phyloP scores from a whole-genome alignment of 768 basidiomycete genomes.

The Boletellus ananas region DNA sequence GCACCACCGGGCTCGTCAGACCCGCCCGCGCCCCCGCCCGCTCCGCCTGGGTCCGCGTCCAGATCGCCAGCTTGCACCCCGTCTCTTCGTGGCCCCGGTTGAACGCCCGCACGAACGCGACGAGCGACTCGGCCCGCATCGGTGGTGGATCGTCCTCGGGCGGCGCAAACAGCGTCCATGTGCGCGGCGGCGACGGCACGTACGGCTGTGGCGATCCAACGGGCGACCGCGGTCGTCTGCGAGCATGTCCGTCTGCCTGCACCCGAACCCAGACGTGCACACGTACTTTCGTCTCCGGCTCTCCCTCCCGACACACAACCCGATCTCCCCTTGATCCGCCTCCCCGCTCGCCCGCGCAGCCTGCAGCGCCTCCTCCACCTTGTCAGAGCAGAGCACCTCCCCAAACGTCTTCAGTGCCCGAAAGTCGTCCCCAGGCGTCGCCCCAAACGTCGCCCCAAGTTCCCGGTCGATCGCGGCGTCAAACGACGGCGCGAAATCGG shows the following conservation, averaged over 20 bases:
- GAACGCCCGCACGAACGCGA: slow-evolving; percentile 54
- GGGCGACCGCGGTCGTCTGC: slow-evolving; percentile 50
- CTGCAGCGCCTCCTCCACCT: slow-evolving; percentile 55
- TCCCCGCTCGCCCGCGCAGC: slow-evolving; percentile 54
- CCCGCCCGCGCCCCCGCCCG: neutral
- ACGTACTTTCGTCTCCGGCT: slow-evolving; percentile 57
- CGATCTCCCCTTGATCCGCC: slow-evolving; percentile 48
- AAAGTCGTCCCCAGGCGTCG: slow-evolving; percentile 39
- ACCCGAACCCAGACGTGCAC: neutral
- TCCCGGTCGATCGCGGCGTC: slow-evolving; percentile 27
- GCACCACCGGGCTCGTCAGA: slow-evolving; percentile 29
- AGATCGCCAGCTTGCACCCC: slow-evolving; percentile 49
- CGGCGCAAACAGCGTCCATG: slow-evolving; percentile 41
- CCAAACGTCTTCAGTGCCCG: slow-evolving; percentile 44
- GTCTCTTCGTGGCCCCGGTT: slow-evolving; percentile 35
- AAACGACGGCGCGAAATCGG: slow-evolving; percentile 26
- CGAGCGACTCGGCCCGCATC: slow-evolving; percentile 44
- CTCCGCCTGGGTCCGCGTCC: slow-evolving; percentile 36
- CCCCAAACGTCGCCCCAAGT: slow-evolving; percentile 26
- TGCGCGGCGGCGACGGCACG: slow-evolving; percentile 37
- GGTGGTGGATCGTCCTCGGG: slow-evolving; percentile 34
- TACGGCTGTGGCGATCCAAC: slow-evolving; percentile 59
- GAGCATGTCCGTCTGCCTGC: neutral
- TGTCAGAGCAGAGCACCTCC: slow-evolving; percentile 46
- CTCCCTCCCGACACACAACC: slow-evolving; percentile 43